Conservation (phyloP, 108 stramenopile species). For the Schizochytrium sp. region DNA sequence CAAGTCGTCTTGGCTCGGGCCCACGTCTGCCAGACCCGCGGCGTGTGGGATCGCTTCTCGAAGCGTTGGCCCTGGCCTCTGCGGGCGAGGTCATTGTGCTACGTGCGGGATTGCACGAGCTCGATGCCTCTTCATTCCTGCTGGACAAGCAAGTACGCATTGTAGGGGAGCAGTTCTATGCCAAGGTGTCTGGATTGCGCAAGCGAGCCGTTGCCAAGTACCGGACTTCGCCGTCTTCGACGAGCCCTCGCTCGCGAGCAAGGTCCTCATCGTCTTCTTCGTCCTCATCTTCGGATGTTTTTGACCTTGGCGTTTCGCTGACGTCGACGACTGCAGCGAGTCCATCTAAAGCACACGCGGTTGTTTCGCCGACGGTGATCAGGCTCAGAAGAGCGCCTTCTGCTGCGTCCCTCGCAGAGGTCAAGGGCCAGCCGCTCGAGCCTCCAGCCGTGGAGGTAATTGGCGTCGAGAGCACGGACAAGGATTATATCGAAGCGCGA, state of each 20-base stretch:
- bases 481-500: not conserved
- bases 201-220: not conserved
- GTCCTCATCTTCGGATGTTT: not conserved
- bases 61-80: not conserved
- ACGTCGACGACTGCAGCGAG: not conserved
- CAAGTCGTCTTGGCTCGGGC: not conserved
- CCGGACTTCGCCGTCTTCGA: not conserved
- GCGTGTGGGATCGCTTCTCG: not conserved
- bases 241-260: not conserved
- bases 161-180: not conserved
- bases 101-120: not conserved
- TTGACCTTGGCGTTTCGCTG: not conserved
- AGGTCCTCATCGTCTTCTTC: not conserved
- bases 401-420: not conserved
- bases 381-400: not conserved
- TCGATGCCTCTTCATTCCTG: not conserved
- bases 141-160: not conserved
- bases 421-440: not conserved
- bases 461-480: not conserved
- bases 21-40: not conserved
- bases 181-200: not conserved
- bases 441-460: conserved; percentile 4
- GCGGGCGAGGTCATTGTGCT: conserved; percentile 3
- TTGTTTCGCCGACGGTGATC: not conserved
- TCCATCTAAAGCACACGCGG: not conserved